Conservation (phyloP, 352 stramenopile species). For the Phytophthora cryptogea region DNA sequence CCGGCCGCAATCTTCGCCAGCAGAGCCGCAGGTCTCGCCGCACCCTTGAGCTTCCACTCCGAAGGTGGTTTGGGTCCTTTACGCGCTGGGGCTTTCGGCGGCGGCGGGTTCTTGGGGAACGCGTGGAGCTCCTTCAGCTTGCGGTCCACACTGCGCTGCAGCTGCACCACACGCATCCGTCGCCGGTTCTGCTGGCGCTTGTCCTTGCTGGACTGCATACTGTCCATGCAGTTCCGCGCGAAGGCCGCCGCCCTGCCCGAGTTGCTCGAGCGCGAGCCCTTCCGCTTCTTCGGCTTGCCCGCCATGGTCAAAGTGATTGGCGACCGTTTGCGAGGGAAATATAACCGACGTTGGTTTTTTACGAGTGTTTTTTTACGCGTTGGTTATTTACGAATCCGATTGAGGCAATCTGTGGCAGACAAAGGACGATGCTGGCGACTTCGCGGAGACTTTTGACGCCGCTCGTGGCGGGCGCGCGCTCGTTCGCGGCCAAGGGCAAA, state of each 20-base stretch:
- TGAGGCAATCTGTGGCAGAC: constrained; percentile 1
- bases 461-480: constrained; percentile 40
- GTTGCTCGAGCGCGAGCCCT: constrained; percentile 52
- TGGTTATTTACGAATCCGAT: neutral
- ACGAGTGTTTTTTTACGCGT: neutral
- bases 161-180: constrained; percentile 82
- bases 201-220: constrained; percentile 62
- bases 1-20: constrained; percentile 76
- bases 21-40: constrained; percentile 67
- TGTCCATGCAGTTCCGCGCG: constrained; percentile 60
- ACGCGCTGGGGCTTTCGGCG: constrained; percentile 41
- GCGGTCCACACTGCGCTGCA: constrained; percentile 73
- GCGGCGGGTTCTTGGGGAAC: constrained; percentile 52
- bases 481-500: constrained; percentile 75
- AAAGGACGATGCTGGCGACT: constrained; percentile 39
- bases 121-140: constrained; percentile 67
- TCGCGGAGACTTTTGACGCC: constrained; percentile 43
- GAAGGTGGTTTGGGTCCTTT: constrained; percentile 63
- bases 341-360: neutral
- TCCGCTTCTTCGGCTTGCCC: constrained; percentile 64
- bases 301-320: constrained; percentile 30
- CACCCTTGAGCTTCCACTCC: constrained; percentile 84
- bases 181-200: constrained; percentile 68
- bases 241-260: constrained; percentile 62
- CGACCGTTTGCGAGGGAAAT: neutral